Evolutionary conservation across 345 rosid species (phyloP).

Genomic region (Lepidium sativum): DNA sequence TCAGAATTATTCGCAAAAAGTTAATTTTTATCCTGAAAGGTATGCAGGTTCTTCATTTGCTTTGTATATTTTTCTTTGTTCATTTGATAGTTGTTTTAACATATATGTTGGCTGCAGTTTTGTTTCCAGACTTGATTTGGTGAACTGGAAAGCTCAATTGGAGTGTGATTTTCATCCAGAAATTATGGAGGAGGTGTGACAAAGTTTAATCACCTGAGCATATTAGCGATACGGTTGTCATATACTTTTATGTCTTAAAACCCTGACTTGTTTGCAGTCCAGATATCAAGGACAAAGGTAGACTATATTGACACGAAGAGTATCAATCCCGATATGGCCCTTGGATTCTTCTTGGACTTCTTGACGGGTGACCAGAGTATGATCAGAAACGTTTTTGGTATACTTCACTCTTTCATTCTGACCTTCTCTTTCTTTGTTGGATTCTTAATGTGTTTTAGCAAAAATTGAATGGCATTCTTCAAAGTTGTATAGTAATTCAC

Average conservation of each 20-base stretch:
- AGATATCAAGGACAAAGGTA: constrained; percentile 77
- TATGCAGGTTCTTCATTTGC: constrained; percentile 5
- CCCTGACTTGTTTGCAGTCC: constrained; percentile 90
- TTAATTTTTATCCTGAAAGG: constrained; percentile 60
- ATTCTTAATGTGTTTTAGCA: not conserved
- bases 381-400: constrained; percentile 82
- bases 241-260: constrained; percentile 34
- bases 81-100: not conserved
- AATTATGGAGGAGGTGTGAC: constrained; percentile 50
- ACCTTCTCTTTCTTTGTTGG: not conserved
- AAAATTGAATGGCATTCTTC: not conserved
- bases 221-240: not conserved
- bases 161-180: constrained; percentile 48
- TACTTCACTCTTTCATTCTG: not conserved
- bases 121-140: constrained; percentile 60
- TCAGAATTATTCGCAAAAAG: constrained; percentile 5
- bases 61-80: not conserved
- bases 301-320: constrained; percentile 77
- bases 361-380: constrained; percentile 65
- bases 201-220: constrained; percentile 5
- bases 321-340: constrained; percentile 40
- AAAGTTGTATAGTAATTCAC: not conserved
- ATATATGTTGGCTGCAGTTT: constrained; percentile 36
- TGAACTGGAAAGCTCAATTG: constrained; percentile 77
- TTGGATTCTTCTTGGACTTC: constrained; percentile 66